Evolutionary conservation across 768 basidiomycete genomes (phyloP).

Genomic region (Boletus coccyginus): DNA sequence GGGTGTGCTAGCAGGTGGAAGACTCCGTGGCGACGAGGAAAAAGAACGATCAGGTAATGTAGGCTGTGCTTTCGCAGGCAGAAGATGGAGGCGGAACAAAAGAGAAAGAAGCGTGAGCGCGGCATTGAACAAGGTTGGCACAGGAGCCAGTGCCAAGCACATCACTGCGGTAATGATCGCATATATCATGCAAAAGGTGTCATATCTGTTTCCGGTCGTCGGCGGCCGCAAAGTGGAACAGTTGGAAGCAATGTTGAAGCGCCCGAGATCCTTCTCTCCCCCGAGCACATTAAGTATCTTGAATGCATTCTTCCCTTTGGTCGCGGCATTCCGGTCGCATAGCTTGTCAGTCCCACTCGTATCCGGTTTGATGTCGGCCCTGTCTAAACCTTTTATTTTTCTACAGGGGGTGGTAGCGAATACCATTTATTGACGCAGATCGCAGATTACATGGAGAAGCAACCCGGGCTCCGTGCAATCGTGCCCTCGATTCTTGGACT

Average conservation of each 20-base stretch:
- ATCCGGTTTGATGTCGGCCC: background rate
- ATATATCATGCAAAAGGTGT: conserved; percentile 53
- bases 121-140: conserved; percentile 50
- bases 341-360: conserved; percentile 26
- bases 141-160: conserved; percentile 45
- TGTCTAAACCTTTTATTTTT: background rate
- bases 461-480: conserved; percentile 9
- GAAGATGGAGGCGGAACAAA: conserved; percentile 45
- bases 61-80: background rate
- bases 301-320: conserved; percentile 45
- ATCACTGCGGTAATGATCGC: conserved; percentile 45
- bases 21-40: conserved; percentile 30
- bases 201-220: conserved; percentile 51
- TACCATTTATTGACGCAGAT: conserved; percentile 10
- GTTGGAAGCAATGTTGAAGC: conserved; percentile 48
- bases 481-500: conserved; percentile 3
- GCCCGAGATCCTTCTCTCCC: conserved; percentile 42
- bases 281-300: conserved; percentile 44
- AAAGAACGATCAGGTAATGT: conserved; percentile 24
- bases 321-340: conserved; percentile 39
- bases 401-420: conserved; percentile 27
- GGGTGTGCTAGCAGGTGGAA: conserved; percentile 31
- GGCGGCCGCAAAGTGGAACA: conserved; percentile 55
- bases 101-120: conserved; percentile 40
- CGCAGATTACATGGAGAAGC: conserved; percentile 22